Conservation (phyloP, 805 yeast species). For the Nakazawaea anatomiae region DNA sequence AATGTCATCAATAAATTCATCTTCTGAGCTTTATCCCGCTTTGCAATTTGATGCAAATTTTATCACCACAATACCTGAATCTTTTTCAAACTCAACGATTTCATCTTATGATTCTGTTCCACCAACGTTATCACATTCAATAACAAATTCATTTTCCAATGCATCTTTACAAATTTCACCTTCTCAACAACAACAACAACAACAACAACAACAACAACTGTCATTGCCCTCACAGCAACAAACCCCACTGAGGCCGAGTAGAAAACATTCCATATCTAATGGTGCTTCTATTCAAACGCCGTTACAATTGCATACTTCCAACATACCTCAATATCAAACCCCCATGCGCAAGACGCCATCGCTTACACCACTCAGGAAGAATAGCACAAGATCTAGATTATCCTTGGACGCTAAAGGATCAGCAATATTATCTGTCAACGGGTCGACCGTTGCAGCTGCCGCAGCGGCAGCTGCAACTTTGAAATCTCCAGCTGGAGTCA, state of each 20-base stretch:
- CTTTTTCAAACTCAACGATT: conserved; percentile 26
- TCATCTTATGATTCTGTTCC: conserved; percentile 26
- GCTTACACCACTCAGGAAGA: conserved; percentile 27
- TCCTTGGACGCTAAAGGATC: conserved; percentile 30
- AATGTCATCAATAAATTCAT: background rate
- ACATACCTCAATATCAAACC: conserved; percentile 15
- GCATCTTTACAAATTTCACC: conserved; percentile 11
- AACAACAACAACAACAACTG: conserved; percentile 29
- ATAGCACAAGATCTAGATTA: conserved; percentile 30
- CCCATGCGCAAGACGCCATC: conserved; percentile 16
- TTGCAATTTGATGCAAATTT: conserved; percentile 8
- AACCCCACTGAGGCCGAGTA: conserved; percentile 27
- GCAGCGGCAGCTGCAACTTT: conserved; percentile 12
- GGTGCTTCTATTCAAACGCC: conserved; percentile 25
- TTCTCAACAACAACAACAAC: conserved; percentile 28
- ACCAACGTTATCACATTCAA: conserved; percentile 17
- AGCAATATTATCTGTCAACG: conserved; percentile 10
- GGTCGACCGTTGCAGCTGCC: background rate
- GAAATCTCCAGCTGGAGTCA: conserved; percentile 33
- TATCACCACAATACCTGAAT: conserved; percentile 19
- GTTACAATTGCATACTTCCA: conserved; percentile 17
- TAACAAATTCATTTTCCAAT: conserved; percentile 15
- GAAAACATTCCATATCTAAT: conserved; percentile 14
- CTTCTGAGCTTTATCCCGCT: conserved; percentile 6
- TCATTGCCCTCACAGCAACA: conserved; percentile 18